Evolutionary conservation across 768 basidiomycete species (phyloP).

Genomic region (Boletales sp.): DNA sequence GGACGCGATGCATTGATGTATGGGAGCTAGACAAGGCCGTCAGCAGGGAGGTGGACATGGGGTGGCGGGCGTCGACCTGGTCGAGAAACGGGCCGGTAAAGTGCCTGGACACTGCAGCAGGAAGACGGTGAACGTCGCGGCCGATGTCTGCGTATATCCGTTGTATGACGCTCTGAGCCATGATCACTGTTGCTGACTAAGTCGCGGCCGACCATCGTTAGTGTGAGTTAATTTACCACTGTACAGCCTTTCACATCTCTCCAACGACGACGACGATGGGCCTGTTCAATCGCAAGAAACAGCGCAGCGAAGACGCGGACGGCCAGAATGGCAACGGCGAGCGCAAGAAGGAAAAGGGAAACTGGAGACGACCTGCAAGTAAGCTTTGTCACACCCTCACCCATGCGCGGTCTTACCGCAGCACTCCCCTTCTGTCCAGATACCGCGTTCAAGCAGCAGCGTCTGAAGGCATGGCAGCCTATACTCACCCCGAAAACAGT

Average conservation of each 20-base stretch:
- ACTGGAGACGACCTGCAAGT: constrained; percentile 83
- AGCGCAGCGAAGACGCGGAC: constrained; percentile 28
- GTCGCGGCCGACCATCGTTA: constrained; percentile 1
- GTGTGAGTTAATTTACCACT: too few relatives aligned
- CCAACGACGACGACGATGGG: constrained; percentile 38
- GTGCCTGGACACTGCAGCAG: constrained; percentile 41
- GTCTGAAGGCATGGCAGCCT: constrained; percentile 99
- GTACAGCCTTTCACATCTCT: neutral
- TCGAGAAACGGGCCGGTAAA: constrained; percentile 33
- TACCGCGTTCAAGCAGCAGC: constrained; percentile 99
- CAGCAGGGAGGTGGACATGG: neutral
- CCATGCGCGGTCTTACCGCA: constrained; percentile 13
- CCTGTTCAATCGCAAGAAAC: constrained; percentile 55
- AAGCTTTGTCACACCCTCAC: constrained; percentile 27
- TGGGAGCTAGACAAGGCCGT: constrained; percentile 48
- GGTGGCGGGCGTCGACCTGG: constrained; percentile 20
- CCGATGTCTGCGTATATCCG: constrained; percentile 40
- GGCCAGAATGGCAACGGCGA: constrained; percentile 47
- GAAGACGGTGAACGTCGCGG: constrained; percentile 29
- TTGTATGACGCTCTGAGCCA: constrained; percentile 33
- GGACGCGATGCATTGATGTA: constrained; percentile 45
- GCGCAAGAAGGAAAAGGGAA: constrained; percentile 78
- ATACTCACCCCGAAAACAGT: constrained; percentile 98
- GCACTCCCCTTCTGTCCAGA: constrained; percentile 43
- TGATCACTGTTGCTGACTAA: constrained; percentile 11